Evolutionary conservation across 768 basidiomycete species (phyloP), one percentile per base, ranked within the genome.

Genomic region (Auricularia heimuer): DNA sequence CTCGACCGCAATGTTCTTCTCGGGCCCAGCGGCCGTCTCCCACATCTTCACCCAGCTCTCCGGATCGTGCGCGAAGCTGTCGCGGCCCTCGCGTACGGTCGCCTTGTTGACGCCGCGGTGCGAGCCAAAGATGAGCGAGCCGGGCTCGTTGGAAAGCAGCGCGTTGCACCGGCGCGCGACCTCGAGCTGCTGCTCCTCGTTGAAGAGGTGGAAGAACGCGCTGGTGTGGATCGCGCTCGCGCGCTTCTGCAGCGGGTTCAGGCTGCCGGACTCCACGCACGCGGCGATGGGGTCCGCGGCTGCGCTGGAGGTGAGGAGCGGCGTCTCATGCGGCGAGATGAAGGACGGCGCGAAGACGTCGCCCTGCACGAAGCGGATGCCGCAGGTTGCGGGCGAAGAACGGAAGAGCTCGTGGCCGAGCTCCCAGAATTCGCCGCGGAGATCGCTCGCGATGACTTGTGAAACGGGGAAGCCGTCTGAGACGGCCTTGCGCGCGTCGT

Each of bases 91-190:
- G 21, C 14, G 14, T 10, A 21, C 6, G 47, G 18, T 21, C 14
- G 47, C 47, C 14, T 51, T 21, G 6, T 18, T 18, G 21, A 24
- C 56, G 56, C 68, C 68, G 16, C 37, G 34, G 18, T 82, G 81
- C 33, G 68, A 64, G 12, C 83, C 82, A 65, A 82, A 79, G 45
- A 82, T 78, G 29, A 81, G 67, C 1, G 81, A 80, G 2, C 82
- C 82, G 1, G 79, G 75, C 33, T 69, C 69, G 2, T 77, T 77
- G 0, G 77, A 74, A n/a, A 83, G 75, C 3, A 83, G 70, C 7
- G 73, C 73, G 1, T 78, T 80, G 34, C 83, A 69, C 7, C 73
- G 71, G 18, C 70, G 73, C 2, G 79, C 83, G 61, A 84, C 72
- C 42, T 76, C 68, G 10, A 72, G 65, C 67, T 84, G 83, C 35